Base-by-base conservation (phyloP, 2,329 filamentous ascomycete genomes). In the Colletotrichum sp. region DNA sequence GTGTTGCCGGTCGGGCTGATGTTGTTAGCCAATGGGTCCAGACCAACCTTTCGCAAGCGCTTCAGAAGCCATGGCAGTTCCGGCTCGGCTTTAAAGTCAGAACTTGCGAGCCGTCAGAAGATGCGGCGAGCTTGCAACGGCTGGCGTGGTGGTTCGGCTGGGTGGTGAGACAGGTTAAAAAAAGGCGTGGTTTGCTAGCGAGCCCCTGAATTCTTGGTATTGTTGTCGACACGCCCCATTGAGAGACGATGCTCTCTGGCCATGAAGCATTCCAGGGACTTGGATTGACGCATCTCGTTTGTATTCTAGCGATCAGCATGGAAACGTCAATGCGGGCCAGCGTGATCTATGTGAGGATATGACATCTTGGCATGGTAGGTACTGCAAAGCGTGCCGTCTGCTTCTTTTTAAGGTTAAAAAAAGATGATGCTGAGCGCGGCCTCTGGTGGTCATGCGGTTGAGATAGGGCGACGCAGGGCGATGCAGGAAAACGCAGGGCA, bases 61-160 rank as follows among this genome's bases (percentile, higher is more conserved):
- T 13, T 32, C 12, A 60, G 15, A 52, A 63, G 15, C n/a, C 15
- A 66, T 55, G 15, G 18, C 69, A 39, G 28, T 21, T 57, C 18
- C 49, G 60, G 62, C 49, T 66, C 16, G 28, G 34, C 36, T 55
- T 15, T 16, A 66, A 44, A 71, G 71, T 15, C 44, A 26, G 71
- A 65, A 13, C 44, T 65, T 70, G 44, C 26, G 39, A 65, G 36
- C 65, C 39, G 39, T 24, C 18, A 39, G 44, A 30, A 18, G 59
- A 62, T 66, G 55, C 28, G 59, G 34, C 32, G 13, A 66, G 30
- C 57, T 63, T 63, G 73, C 73, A 68, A 75, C 73, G 69, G 73
- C 59, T 57, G 62, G 55, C 63, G 73, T 63, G 55, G 26, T 75
- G 55, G 55, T 55, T 32, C 30, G 68, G 62, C 30, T 28, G 34